Conservation (phyloP, 352 stramenopile genomes). For the Pilasporangium apinafurcum region DNA sequence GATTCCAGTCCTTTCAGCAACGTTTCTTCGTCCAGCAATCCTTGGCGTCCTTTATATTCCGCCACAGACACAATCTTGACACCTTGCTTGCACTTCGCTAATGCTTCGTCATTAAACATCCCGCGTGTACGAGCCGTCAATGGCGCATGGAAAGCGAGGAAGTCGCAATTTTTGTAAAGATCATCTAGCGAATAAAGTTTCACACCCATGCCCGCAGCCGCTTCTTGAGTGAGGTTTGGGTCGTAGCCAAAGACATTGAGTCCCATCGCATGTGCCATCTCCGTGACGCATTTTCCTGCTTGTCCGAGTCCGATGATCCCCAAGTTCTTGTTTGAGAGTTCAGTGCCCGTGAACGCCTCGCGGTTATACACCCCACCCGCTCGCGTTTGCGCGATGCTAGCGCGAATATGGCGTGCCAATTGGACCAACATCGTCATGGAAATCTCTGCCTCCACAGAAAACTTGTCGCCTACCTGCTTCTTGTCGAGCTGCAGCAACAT, state of each 20-base stretch:
- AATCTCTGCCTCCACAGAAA: constrained; percentile 71
- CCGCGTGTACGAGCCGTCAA: constrained; percentile 89
- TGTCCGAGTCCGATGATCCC: constrained; percentile 72
- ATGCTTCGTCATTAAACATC: constrained; percentile 80
- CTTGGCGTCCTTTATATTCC: constrained; percentile 60
- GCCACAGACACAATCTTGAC: constrained; percentile 86
- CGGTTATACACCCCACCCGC: constrained; percentile 12
- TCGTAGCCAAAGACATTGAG: constrained; percentile 69
- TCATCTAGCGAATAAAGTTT: constrained; percentile 54
- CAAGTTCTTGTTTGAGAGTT: constrained; percentile 54
- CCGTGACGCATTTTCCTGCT: constrained; percentile 60
- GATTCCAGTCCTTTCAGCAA: constrained; percentile 59
- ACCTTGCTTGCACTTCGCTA: constrained; percentile 86
- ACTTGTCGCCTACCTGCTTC: constrained; percentile 66
- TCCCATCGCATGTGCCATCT: constrained; percentile 68
- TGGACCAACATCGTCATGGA: constrained; percentile 60
- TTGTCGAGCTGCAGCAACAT: constrained; percentile 73
- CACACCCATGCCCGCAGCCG: constrained; percentile 52
- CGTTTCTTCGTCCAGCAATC: constrained; percentile 79
- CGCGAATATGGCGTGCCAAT: constrained; percentile 48
- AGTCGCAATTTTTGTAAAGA: constrained; percentile 79
- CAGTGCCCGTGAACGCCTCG: constrained; percentile 49
- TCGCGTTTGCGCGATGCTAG: constrained; percentile 34
- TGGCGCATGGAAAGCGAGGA: constrained; percentile 93
- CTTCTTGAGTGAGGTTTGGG: constrained; percentile 67